Conservation (phyloP, 345 rosid species). For the Laguncularia racemosa region DNA sequence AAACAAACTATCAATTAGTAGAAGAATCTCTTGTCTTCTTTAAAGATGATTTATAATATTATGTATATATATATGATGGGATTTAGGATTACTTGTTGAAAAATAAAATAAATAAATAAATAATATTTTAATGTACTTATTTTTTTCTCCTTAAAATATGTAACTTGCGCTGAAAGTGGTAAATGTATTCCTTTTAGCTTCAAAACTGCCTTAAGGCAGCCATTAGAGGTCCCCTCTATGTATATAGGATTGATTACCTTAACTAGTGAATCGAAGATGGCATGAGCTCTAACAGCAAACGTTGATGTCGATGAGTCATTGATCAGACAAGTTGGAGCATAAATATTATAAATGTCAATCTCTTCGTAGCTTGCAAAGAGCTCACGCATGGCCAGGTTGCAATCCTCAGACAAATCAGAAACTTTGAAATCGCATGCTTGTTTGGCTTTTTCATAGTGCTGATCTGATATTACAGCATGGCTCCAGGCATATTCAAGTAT, state of each 20-base stretch:
- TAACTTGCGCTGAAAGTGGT: too few species aligned
- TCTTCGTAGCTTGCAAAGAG: conserved; percentile 33
- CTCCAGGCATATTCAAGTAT: conserved; percentile 64
- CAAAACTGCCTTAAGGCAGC: background rate
- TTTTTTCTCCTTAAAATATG: too few species aligned
- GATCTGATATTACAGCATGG: conserved; percentile 50
- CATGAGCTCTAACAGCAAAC: background rate
- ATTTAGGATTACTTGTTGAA: too few species aligned
- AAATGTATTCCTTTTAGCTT: too few species aligned
- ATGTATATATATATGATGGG: background rate
- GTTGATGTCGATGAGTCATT: conserved; percentile 9
- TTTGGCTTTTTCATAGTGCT: conserved; percentile 24
- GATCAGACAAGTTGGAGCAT: conserved; percentile 39
- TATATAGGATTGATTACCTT: background rate
- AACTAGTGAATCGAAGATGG: background rate
- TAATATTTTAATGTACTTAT: too few species aligned
- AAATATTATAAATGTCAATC: conserved; percentile 55
- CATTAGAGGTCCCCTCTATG: too few species aligned
- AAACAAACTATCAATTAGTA: too few species aligned
- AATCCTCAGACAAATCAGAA: conserved; percentile 28
- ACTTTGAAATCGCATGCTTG: conserved; percentile 40
- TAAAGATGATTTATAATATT: background rate
- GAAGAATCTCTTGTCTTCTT: too few species aligned
- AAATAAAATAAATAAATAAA: too few species aligned
- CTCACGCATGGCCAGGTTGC: conserved; percentile 25